These are phyloP conservation scores for Fusarium globosum DNA, from an alignment of 2,329 filamentous ascomycete species.

Conservation along the genomic window DNA sequence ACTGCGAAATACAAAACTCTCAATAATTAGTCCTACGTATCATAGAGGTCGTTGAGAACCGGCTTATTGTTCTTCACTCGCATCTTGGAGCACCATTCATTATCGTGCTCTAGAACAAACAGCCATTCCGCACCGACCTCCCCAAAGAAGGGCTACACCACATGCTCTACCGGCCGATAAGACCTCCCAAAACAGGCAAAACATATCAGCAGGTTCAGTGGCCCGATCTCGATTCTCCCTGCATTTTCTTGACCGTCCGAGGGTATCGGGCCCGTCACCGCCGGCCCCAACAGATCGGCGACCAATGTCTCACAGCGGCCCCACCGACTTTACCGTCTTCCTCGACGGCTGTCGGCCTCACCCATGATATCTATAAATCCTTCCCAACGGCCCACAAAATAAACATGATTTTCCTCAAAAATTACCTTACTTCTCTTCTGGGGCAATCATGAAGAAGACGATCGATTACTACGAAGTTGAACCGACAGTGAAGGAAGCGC, in stretches of 20 bases:
- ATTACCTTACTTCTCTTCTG: background rate
- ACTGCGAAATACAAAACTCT: accelerated
- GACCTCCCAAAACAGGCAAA: background rate
- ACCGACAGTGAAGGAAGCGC: conserved; percentile 3
- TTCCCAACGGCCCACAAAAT: conserved; percentile 3
- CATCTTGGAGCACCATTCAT: no score
- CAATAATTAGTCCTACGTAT: background rate
- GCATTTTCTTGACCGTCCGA: background rate
- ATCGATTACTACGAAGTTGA: conserved; percentile 6
- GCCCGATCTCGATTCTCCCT: background rate
- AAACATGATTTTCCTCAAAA: background rate
- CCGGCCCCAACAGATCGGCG: conserved; percentile 13
- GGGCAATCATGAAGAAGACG: conserved; percentile 1
- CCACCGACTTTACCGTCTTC: conserved; percentile 19
- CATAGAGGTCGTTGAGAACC: background rate
- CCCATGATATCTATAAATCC: background rate
- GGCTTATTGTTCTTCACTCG: background rate
- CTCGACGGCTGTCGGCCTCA: conserved; percentile 19
- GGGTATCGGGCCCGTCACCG: conserved; percentile 14
- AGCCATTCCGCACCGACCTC: background rate
- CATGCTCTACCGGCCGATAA: background rate
- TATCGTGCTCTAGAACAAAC: no score
- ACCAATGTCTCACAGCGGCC: background rate
- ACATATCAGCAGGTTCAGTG: background rate
- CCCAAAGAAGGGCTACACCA: background rate